These are phyloP conservation scores for Albugo candida DNA, from an alignment of 352 stramenopile genomes.

Conservation along the genomic window DNA sequence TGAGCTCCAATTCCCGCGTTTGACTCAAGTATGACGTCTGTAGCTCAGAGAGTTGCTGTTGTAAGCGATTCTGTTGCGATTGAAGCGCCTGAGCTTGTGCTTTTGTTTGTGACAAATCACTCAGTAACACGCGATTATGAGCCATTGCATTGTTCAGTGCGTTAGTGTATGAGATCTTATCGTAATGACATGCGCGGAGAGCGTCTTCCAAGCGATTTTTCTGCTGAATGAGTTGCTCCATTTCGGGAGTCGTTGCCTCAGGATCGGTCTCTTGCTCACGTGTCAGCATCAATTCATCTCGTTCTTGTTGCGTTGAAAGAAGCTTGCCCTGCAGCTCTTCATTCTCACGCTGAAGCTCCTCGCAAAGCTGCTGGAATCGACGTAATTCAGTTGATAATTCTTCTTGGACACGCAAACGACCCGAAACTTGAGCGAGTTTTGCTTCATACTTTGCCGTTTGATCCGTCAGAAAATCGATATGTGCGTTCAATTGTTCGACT, in stretches of 20 bases:
- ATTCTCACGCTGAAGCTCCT: conserved; percentile 31
- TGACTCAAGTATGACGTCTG: conserved; percentile 19
- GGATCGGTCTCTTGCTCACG: conserved; percentile 8
- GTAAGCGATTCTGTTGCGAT: conserved; percentile 16
- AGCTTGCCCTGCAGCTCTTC: conserved; percentile 24
- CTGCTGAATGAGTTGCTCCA: conserved; percentile 24
- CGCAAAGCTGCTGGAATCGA: conserved; percentile 25
- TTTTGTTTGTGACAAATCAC: conserved; percentile 32
- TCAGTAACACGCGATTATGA: conserved; percentile 44
- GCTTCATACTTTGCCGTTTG: conserved; percentile 66
- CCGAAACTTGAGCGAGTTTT: conserved; percentile 34
- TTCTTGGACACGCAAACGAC: conserved; percentile 23
- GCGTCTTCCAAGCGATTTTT: conserved; percentile 53
- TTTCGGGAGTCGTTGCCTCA: not conserved
- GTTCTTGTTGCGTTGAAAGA: conserved; percentile 27
- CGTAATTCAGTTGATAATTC: conserved; percentile 29
- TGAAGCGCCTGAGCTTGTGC: conserved; percentile 26
- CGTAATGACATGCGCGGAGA: conserved; percentile 51
- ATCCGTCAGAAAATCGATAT: conserved; percentile 59
- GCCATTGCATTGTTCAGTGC: conserved; percentile 54
- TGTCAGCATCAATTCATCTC: not conserved
- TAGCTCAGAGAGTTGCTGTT: conserved; percentile 22
- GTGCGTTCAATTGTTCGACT: conserved; percentile 40
- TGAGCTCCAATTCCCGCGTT: conserved; percentile 29
- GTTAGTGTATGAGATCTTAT: conserved; percentile 72